phyloP scores from a whole-genome alignment of 2,329 filamentous ascomycete genomes.

The Aspergillus sp. region DNA sequence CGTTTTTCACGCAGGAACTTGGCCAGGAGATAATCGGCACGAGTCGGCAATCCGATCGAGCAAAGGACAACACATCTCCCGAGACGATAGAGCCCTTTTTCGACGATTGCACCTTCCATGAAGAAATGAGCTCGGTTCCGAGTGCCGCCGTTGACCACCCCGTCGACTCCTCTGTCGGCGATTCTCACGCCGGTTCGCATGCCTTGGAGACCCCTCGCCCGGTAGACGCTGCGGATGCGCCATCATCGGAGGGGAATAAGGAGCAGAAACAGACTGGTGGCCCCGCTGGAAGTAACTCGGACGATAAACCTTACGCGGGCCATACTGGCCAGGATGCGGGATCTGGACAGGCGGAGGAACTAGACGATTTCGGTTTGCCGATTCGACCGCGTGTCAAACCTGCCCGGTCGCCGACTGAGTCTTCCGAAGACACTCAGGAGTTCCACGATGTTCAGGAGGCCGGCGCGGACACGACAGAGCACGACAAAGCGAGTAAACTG shows the following conservation, averaged over 20 bases:
- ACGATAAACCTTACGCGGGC: slow-evolving; percentile 3
- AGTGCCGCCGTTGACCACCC: slow-evolving; percentile 27
- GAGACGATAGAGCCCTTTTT: slow-evolving; percentile 1
- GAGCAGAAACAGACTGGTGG: slow-evolving; percentile 18
- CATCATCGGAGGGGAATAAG: slow-evolving; percentile 9
- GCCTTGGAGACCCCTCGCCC: slow-evolving; percentile 12
- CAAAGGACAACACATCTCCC: not conserved
- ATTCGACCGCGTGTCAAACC: slow-evolving; percentile 28
- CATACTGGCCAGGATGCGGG: slow-evolving; percentile 4
- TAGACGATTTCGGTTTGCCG: slow-evolving; percentile 43
- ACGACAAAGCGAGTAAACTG: not conserved
- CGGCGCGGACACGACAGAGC: not conserved
- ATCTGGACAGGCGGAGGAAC: slow-evolving; percentile 19
- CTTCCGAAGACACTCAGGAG: slow-evolving; percentile 15
- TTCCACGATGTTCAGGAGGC: slow-evolving; percentile 23
- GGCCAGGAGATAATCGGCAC: slow-evolving; percentile 9
- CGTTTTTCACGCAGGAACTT: slow-evolving; percentile 14
- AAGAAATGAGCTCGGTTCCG: slow-evolving; percentile 33
- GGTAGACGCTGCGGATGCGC: slow-evolving; percentile 3
- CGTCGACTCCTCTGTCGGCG: slow-evolving; percentile 24
- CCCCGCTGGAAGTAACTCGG: slow-evolving; percentile 5
- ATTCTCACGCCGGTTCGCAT: slow-evolving; percentile 8
- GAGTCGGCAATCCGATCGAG: slow-evolving; percentile 1
- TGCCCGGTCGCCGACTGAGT: slow-evolving; percentile 14
- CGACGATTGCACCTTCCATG: slow-evolving; percentile 14